Evolutionary conservation across 768 basidiomycete species (phyloP), one percentile per base, ranked within the genome.

Genomic region (Boletus edulis): DNA sequence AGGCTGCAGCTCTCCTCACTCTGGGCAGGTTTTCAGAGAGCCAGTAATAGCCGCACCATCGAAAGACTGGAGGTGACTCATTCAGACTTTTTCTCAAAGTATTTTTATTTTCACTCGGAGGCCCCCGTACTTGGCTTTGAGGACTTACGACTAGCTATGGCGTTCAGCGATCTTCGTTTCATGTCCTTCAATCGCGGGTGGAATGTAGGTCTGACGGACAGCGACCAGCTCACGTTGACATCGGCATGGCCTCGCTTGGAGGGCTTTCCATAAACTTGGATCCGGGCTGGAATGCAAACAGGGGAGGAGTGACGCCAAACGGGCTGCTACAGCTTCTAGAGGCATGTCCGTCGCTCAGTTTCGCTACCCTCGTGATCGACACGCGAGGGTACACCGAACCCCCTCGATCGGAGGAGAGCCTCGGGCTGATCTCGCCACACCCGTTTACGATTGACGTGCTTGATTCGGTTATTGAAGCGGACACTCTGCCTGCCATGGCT

Each of bases 221-320:
- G 13, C 9, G 46, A 43, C 10, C 13, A 58, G 14, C 31, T 52
- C 3, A 14, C 5, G 5, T 34, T 63, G 18, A 60, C 8, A 1
- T 45, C 52, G 9, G 40, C 50, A 13, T 62, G 59, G 56, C 56
- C 56, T 11, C 29, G n/a, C 22, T n/a, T 62, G n/a, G 39, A 55
- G 24, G 2, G 22, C 22, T 24, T 37, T 14, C 14, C 15, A 17
- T 37, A 13, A 37, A 37, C 37, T 5, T 5, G 37, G 6, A 0
- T 37, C 4, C 12, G 15, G 37, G 15, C 15, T 37, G 37, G 37
- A 17, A 37, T 4, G 14, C 15, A 13, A 24, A 24, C 22, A 11
- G 6, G 12, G 22, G 22, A 24, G 22, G 22, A 17, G 14, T 37
- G 12, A 37, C 35, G 35, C 35, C 13, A 14, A 37, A 17, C 13